Conservation (phyloP, 2,329 filamentous ascomycete species). For the Sporothrix protearum region DNA sequence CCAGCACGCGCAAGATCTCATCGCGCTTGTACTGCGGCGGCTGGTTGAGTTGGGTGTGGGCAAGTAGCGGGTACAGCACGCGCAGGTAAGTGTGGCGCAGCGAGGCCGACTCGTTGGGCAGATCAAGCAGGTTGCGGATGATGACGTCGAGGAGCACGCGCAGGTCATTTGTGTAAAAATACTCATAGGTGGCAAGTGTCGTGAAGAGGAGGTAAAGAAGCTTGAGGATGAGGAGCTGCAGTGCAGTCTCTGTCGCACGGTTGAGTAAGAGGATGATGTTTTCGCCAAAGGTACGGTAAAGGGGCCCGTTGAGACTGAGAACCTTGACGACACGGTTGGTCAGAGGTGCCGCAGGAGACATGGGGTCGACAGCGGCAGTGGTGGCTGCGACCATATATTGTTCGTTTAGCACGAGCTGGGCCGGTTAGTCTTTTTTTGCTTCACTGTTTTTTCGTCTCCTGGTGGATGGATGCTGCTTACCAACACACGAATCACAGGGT, state of each 20-base stretch:
- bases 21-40: slow-evolving; percentile 89
- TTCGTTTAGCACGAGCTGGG: slow-evolving; percentile 87
- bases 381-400: slow-evolving; percentile 87
- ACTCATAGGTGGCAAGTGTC: slow-evolving; percentile 86
- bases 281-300: slow-evolving; percentile 92
- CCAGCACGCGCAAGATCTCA: slow-evolving; percentile 73
- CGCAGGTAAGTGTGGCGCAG: slow-evolving; percentile 92
- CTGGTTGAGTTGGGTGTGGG: slow-evolving; percentile 83
- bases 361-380: slow-evolving; percentile 44
- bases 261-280: slow-evolving; percentile 95
- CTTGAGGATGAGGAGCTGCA: slow-evolving; percentile 95
- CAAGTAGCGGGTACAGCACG: slow-evolving; percentile 83
- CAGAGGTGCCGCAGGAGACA: slow-evolving; percentile 49
- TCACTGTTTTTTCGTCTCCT: not conserved
- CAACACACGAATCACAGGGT: slow-evolving; percentile 87
- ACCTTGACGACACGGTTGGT: slow-evolving; percentile 95
- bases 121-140: slow-evolving; percentile 90
- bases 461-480: slow-evolving; percentile 47
- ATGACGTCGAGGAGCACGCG: slow-evolving; percentile 93
- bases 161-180: slow-evolving; percentile 97
- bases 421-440: not conserved
- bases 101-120: slow-evolving; percentile 74
- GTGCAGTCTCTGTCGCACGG: slow-evolving; percentile 86
- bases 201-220: slow-evolving; percentile 93
- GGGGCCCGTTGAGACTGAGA: slow-evolving; percentile 72